Evolutionary conservation across 345 rosid genomes (phyloP).

Genomic region (Orychophragmus violaceus): DNA sequence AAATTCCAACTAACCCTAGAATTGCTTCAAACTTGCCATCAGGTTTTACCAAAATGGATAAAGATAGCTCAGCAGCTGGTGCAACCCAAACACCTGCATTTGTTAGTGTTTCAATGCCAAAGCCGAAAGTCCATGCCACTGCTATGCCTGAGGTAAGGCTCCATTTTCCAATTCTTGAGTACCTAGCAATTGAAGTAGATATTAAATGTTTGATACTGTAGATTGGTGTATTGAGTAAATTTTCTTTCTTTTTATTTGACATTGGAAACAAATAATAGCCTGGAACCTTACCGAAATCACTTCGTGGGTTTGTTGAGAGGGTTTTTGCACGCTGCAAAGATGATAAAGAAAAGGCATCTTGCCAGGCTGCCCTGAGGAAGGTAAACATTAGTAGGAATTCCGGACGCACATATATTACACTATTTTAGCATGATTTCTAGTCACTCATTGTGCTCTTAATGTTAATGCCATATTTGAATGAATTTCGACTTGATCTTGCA

Average conservation of each 20-base stretch:
- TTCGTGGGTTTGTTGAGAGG: slow-evolving; percentile 83
- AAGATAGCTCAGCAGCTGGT: slow-evolving; percentile 42
- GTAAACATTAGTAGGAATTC: slow-evolving; percentile 32
- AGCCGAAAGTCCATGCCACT: slow-evolving; percentile 57
- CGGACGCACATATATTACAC: neutral
- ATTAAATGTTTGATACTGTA: neutral
- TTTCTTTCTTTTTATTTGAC: neutral
- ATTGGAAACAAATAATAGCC: slow-evolving; percentile 39
- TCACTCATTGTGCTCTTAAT: neutral
- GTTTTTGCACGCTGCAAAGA: slow-evolving; percentile 74
- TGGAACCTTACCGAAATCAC: slow-evolving; percentile 67
- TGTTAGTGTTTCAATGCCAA: slow-evolving; percentile 65
- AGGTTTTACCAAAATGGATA: slow-evolving; percentile 62
- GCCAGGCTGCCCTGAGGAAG: slow-evolving; percentile 68
- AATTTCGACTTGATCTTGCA: neutral
- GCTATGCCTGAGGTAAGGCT: slow-evolving; percentile 64
- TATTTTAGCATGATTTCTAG: slow-evolving; percentile 7
- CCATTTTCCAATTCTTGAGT: slow-evolving; percentile 8
- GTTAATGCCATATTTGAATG: neutral
- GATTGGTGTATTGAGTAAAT: neutral
- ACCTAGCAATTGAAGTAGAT: slow-evolving; percentile 18
- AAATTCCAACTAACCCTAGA: slow-evolving; percentile 97
- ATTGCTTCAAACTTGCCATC: slow-evolving; percentile 84
- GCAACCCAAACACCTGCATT: slow-evolving; percentile 72
- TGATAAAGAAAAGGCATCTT: slow-evolving; percentile 66